Conservation (phyloP, 805 yeast genomes). For the Teunomyces kruisii region DNA sequence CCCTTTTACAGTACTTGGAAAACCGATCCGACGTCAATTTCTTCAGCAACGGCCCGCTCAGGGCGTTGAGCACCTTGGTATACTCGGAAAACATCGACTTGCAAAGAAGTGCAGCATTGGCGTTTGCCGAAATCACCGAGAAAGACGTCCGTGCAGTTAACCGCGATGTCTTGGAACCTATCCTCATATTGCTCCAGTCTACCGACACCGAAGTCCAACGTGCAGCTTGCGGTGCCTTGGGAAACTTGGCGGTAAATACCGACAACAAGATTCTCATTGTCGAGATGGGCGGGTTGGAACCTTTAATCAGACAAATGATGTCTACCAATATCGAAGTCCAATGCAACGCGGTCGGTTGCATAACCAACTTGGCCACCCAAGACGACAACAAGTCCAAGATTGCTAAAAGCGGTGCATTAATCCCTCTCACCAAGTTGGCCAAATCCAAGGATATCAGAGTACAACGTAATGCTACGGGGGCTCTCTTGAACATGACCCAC, state of each 20-base stretch:
- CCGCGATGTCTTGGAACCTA: slow-evolving; percentile 91
- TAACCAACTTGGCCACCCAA: slow-evolving; percentile 95
- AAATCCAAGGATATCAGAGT: slow-evolving; percentile 93
- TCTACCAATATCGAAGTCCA: slow-evolving; percentile 96
- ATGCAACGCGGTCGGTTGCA: slow-evolving; percentile 98
- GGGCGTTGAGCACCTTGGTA: slow-evolving; percentile 88
- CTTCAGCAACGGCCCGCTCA: slow-evolving; percentile 79
- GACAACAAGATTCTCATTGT: slow-evolving; percentile 91
- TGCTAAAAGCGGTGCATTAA: slow-evolving; percentile 93
- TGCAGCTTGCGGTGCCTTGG: slow-evolving; percentile 98
- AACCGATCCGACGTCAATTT: slow-evolving; percentile 86
- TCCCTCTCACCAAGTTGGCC: slow-evolving; percentile 92
- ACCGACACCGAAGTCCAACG: slow-evolving; percentile 94
- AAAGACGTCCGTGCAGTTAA: slow-evolving; percentile 90
- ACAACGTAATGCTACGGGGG: slow-evolving; percentile 98
- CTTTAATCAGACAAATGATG: slow-evolving; percentile 96
- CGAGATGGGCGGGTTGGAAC: slow-evolving; percentile 97
- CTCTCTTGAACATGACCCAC: slow-evolving; percentile 96
- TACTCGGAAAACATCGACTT: slow-evolving; percentile 93
- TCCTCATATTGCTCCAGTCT: slow-evolving; percentile 79
- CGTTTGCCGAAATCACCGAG: slow-evolving; percentile 97
- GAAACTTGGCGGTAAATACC: slow-evolving; percentile 96
- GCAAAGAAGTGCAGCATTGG: slow-evolving; percentile 95
- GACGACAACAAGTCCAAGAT: slow-evolving; percentile 95
- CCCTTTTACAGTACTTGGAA: slow-evolving; percentile 83